Percentiles rank a stretch among this genome's conserved stretches.
Evolutionary conservation across 257 asterid genomes (phyloP).

Genomic region (Capsicum pubescens): DNA sequence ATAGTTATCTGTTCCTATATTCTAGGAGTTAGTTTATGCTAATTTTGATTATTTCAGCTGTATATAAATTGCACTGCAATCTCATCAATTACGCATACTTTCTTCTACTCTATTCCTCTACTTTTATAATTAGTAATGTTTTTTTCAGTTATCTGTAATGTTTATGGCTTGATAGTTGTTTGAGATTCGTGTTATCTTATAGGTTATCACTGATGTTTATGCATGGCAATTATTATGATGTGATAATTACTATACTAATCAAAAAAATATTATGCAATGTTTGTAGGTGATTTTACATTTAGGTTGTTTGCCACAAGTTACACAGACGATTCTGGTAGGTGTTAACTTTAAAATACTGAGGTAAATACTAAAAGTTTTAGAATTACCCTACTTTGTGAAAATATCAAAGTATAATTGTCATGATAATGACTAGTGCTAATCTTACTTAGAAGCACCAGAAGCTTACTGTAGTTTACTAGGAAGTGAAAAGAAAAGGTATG

Average conservation of each 20-base stretch:
- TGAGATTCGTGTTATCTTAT: background rate
- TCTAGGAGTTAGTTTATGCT: too few species aligned
- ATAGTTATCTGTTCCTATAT: too few species aligned
- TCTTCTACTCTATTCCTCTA: too few species aligned
- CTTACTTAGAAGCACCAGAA: background rate
- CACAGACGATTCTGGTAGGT: constrained; percentile 55
- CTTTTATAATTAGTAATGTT: too few species aligned
- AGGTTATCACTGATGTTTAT: background rate
- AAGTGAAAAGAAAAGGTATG: constrained; percentile 18
- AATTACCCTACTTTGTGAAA: constrained; percentile 21
- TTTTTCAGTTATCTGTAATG: background rate
- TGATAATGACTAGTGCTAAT: background rate
- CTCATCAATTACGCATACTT: too few species aligned
- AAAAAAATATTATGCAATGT: background rate
- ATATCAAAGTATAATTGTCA: background rate
- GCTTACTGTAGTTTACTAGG: constrained; percentile 14
- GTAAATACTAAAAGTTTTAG: constrained; percentile 38
- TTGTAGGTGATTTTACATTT: constrained; percentile 72
- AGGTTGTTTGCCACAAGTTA: constrained; percentile 78
- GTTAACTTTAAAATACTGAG: constrained; percentile 59
- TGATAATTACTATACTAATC: background rate
- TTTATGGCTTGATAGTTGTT: background rate
- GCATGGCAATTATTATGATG: background rate
- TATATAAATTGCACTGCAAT: too few species aligned
- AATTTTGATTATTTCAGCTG: too few species aligned